phyloP scores from a whole-genome alignment of 495 filamentous ascomycete species.

The Trichoderma gamsii region DNA sequence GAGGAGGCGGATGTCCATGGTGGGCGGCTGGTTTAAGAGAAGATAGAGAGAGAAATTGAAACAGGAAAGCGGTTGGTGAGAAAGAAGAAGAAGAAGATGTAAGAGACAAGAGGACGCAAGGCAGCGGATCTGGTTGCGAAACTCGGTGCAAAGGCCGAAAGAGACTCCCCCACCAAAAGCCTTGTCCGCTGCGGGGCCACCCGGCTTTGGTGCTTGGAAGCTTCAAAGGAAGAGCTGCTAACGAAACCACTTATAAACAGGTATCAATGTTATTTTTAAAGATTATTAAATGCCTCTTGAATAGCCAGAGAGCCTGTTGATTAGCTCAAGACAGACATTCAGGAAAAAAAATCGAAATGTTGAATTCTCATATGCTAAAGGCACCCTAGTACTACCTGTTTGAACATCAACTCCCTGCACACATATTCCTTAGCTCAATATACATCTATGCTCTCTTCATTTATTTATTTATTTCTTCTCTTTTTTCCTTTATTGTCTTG shows the following conservation, averaged over 20 bases:
- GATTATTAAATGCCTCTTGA: too few species aligned
- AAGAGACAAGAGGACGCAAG: background rate
- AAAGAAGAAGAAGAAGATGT: background rate
- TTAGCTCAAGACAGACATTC: background rate
- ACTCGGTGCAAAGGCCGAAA: background rate
- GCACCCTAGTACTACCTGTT: background rate
- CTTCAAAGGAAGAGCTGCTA: background rate
- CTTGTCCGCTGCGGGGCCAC: background rate
- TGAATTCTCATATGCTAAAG: background rate
- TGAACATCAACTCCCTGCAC: background rate
- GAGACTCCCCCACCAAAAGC: slow-evolving; percentile 6
- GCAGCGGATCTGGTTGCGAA: background rate
- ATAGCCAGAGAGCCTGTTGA: too few species aligned
- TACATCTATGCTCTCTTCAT: background rate
- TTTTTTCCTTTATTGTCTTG: background rate
- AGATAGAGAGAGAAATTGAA: background rate
- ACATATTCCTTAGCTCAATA: background rate
- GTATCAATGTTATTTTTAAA: too few species aligned
- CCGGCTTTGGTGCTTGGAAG: background rate
- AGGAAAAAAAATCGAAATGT: background rate
- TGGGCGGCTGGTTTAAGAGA: background rate
- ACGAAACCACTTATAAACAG: too few species aligned
- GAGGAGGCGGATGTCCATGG: slow-evolving; percentile 76
- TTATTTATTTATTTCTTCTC: background rate
- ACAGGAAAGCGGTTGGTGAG: background rate